Base-by-base conservation (phyloP, 495 filamentous ascomycete species). In the Penicillium silybi region DNA sequence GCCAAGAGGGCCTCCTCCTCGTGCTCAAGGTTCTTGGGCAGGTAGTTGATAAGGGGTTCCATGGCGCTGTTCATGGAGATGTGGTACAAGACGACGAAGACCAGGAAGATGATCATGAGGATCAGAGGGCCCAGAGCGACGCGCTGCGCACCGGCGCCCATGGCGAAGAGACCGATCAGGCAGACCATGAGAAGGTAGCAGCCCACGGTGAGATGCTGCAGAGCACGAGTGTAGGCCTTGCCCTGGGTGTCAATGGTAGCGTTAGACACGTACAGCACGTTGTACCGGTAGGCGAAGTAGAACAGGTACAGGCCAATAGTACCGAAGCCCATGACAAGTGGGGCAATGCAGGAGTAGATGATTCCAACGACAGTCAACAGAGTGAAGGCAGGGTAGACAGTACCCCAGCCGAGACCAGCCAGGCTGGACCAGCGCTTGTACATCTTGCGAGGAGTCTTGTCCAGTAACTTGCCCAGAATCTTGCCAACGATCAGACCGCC, bases 251-350 rank as follows among this genome's bases (percentile, higher is more conserved):
- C 92, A 64, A 97, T 86, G 46, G 77, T 54, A 25, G 86, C 80
- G 61, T 95, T 88, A 45, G 85, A 89, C 44, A 96, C 90, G 69
- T 95, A 98, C 42, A 98, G 80, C 60, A 97, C 66, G 65, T 98
- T 96, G 79, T 98, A 97, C 5, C 90, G 83, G 81, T 89, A 97
- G 48, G 93, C 92, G 42, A 95, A 75, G 71, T 97, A 97, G 72
- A 98, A 89, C 48, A 96, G 75, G 48, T 80, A 84, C 51, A 97
- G 77, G 50, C 89, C 92, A 44, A 97, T 76, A 17, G 85, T 84
- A 29, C 87, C 87, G 69, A 97, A 97, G 19, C 85, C 89, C 41
- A 97, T 74, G 61, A 97, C 87, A 39, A 97, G 71, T 0, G 93
- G 93, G 15, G 93, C 90, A 62, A 97, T 97, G 65, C 82, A 85